These are phyloP conservation scores for Herpetomonas tarakana DNA, from an alignment of 208 protist species.

Conservation along the genomic window DNA sequence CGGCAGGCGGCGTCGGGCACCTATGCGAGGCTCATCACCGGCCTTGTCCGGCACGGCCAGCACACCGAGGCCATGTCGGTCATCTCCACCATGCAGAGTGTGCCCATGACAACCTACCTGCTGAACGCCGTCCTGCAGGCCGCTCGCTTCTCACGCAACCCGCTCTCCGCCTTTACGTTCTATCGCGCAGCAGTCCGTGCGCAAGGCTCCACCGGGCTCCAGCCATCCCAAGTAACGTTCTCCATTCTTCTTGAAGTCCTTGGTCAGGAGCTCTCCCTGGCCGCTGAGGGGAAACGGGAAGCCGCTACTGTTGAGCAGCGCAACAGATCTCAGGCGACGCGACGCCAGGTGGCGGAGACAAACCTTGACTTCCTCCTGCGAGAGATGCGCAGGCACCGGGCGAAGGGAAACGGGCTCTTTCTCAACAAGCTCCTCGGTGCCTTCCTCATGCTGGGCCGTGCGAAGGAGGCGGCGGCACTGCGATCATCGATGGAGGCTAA, in stretches of 20 bases:
- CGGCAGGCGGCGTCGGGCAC: conserved; percentile 51
- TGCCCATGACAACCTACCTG: conserved; percentile 45
- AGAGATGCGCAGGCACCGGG: conserved; percentile 57
- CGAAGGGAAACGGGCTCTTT: conserved; percentile 41
- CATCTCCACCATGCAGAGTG: conserved; percentile 59
- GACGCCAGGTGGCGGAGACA: too few relatives aligned
- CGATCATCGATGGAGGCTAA: conserved; percentile 23
- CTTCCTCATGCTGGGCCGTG: conserved; percentile 9
- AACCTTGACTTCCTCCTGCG: conserved; percentile 56
- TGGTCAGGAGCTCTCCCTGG: too few relatives aligned
- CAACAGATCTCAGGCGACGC: too few relatives aligned
- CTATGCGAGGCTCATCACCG: conserved; percentile 56
- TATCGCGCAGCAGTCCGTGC: conserved; percentile 43
- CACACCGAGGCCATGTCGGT: conserved; percentile 56
- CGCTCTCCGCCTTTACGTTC: conserved; percentile 56
- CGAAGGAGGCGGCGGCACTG: conserved; percentile 19
- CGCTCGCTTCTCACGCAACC: conserved; percentile 54
- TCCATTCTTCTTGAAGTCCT: conserved; percentile 69
- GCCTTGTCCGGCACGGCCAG: conserved; percentile 58
- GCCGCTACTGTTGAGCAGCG: too few relatives aligned
- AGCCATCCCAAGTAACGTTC: conserved; percentile 46
- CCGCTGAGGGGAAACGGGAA: too few relatives aligned
- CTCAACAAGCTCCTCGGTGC: conserved; percentile 56
- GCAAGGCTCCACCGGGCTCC: conserved; percentile 11
- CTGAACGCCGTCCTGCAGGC: conserved; percentile 70